A percentile compares a stretch with the other conserved stretches of the same genome.
These are phyloP conservation scores for Clathrus columnatus DNA, from an alignment of 768 basidiomycete species.

Conservation along the genomic window DNA sequence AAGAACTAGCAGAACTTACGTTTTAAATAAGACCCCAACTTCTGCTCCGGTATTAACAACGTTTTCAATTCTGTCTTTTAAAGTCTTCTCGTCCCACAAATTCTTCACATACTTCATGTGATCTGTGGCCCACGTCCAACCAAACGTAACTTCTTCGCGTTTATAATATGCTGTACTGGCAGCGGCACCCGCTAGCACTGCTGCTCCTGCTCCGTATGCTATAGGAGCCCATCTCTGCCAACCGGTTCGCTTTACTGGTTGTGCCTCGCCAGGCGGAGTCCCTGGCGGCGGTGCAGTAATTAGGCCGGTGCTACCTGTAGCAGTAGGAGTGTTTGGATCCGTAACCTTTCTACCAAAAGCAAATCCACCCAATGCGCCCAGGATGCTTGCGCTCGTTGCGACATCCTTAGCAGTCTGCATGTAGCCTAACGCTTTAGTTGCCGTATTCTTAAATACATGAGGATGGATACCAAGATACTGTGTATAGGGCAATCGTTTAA, in stretches of 20 bases:
- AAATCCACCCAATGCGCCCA: conserved; percentile 37
- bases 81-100: conserved; percentile 68
- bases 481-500: conserved; percentile 3
- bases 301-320: not conserved
- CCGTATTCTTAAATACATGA: conserved; percentile 72
- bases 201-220: conserved; percentile 64
- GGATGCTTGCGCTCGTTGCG: conserved; percentile 42
- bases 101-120: conserved; percentile 86
- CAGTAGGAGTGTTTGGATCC: not conserved
- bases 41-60: conserved; percentile 52
- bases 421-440: conserved; percentile 66
- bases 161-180: conserved; percentile 80
- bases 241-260: conserved; percentile 17
- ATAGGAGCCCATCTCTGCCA: conserved; percentile 66
- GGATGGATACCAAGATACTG: conserved; percentile 89
- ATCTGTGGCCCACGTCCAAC: conserved; percentile 71
- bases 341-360: not conserved
- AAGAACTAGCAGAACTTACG: conserved; percentile 38
- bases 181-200: conserved; percentile 71
- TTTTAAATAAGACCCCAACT: conserved; percentile 61
- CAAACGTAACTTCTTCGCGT: conserved; percentile 60
- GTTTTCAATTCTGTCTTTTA: conserved; percentile 52
- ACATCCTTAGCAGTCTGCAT: conserved; percentile 56
- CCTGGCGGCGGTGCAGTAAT: conserved; percentile 30
- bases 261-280: conserved; percentile 21